Percentiles rank a stretch among this genome's conserved stretches.
These are phyloP conservation scores for Bipolaris gigantea DNA, from an alignment of 2,329 filamentous ascomycete species.

Conservation along the genomic window DNA sequence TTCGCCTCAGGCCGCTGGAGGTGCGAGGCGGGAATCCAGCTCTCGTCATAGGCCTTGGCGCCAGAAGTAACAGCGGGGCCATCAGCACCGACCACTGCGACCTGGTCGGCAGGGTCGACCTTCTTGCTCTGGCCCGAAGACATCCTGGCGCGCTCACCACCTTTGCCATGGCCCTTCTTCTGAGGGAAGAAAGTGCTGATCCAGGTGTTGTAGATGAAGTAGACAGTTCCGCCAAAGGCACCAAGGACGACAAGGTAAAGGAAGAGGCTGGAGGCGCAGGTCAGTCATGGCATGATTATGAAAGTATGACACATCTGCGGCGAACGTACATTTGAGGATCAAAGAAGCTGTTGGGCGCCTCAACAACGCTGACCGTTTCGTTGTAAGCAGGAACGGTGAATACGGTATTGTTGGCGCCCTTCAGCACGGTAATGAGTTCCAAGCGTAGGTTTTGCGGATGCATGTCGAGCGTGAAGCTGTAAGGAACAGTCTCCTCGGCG, in stretches of 20 bases:
- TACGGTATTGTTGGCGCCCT: slow-evolving; percentile 65
- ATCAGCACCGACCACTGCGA: slow-evolving; percentile 69
- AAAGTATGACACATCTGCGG: not conserved
- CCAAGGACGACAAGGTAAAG: slow-evolving; percentile 88
- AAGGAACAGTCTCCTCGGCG: slow-evolving; percentile 74
- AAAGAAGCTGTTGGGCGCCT: slow-evolving; percentile 86
- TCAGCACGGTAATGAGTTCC: slow-evolving; percentile 74
- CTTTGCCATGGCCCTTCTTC: slow-evolving; percentile 62
- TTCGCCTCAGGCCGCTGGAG: slow-evolving; percentile 78
- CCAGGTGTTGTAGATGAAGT: slow-evolving; percentile 99
- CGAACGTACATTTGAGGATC: slow-evolving; percentile 87
- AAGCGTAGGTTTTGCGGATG: slow-evolving; percentile 86
- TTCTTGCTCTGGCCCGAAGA: slow-evolving; percentile 67
- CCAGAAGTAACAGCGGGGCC: slow-evolving; percentile 69
- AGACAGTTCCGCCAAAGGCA: slow-evolving; percentile 76
- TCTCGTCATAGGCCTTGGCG: slow-evolving; percentile 80
- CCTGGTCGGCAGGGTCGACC: slow-evolving; percentile 61
- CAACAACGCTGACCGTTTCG: slow-evolving; percentile 81
- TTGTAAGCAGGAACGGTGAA: slow-evolving; percentile 82
- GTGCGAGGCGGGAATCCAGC: slow-evolving; percentile 90
- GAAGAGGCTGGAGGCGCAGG: slow-evolving; percentile 72
- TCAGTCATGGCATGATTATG: not conserved
- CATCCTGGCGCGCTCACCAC: slow-evolving; percentile 66
- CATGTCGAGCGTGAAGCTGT: slow-evolving; percentile 86
- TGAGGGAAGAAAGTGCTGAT: slow-evolving; percentile 94